A percentile compares a stretch with the other conserved stretches of the same genome.
These are phyloP conservation scores for Aspergillus kassunensis DNA, from an alignment of 495 filamentous ascomycete genomes.

Conservation along the genomic window DNA sequence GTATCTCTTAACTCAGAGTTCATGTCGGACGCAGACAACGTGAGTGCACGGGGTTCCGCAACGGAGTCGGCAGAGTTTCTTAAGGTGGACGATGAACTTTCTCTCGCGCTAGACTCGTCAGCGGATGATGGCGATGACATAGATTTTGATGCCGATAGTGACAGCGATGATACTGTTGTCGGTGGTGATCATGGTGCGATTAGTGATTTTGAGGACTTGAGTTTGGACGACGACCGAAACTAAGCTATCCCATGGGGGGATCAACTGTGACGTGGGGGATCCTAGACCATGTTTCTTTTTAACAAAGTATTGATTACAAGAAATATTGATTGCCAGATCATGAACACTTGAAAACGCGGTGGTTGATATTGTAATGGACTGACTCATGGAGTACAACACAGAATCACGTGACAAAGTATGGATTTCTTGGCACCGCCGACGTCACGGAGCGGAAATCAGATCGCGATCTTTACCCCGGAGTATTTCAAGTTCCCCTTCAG, in stretches of 20 bases:
- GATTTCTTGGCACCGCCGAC: constrained; percentile 17
- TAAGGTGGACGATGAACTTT: background rate
- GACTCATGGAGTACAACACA: too few relatives aligned
- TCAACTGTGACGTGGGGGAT: too few relatives aligned
- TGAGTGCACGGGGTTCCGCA: constrained; percentile 5
- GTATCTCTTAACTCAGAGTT: constrained; percentile 22
- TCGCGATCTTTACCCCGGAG: too few relatives aligned
- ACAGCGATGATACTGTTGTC: constrained; percentile 12
- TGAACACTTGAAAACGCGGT: background rate
- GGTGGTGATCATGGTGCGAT: background rate
- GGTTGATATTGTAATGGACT: too few relatives aligned
- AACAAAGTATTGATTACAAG: background rate
- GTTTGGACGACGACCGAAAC: background rate
- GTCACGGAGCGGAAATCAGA: constrained; percentile 19
- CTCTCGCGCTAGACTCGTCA: constrained; percentile 8
- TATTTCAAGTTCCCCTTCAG: too few relatives aligned
- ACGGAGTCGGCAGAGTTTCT: constrained; percentile 1
- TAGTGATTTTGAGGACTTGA: constrained; percentile 11
- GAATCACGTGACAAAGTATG: constrained; percentile 23
- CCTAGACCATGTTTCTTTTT: too few relatives aligned
- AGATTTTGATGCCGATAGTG: constrained; percentile 6
- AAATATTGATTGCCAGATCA: background rate
- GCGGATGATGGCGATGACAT: constrained; percentile 10
- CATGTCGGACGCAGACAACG: background rate
- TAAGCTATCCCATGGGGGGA: too few relatives aligned